Evolutionary conservation across 1,284 basidiomycete genomes (phyloP).

Genomic region (Acaromyces ingoldii): DNA sequence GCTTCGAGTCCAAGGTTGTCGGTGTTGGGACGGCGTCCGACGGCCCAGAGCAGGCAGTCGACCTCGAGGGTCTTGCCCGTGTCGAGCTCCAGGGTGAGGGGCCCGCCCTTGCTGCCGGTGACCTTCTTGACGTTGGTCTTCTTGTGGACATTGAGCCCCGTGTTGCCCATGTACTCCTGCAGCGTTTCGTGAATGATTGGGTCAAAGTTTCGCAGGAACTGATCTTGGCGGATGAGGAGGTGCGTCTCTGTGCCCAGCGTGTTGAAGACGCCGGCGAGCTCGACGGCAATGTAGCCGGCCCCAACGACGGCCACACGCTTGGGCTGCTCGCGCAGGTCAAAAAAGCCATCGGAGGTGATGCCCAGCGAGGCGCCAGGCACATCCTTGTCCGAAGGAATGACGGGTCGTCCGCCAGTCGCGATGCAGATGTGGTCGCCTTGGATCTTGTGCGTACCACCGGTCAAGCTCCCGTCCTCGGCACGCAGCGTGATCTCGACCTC

Average conservation of each 20-base stretch:
- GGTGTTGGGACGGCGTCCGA: conserved; percentile 80
- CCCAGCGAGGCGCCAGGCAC: conserved; percentile 87
- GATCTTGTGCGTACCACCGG: conserved; percentile 43
- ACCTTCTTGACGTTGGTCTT: conserved; percentile 70
- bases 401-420: conserved; percentile 80
- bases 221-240: conserved; percentile 80
- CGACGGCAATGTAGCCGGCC: conserved; percentile 95
- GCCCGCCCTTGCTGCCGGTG: conserved; percentile 56
- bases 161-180: conserved; percentile 90
- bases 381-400: conserved; percentile 69
- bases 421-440: conserved; percentile 54
- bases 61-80: conserved; percentile 73
- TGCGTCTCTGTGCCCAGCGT: conserved; percentile 68
- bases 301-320: conserved; percentile 89
- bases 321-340: conserved; percentile 82
- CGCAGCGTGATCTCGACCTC: conserved; percentile 43
- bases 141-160: conserved; percentile 81
- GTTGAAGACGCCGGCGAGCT: conserved; percentile 55
- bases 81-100: conserved; percentile 45
- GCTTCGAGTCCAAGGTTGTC: conserved; percentile 72
- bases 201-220: conserved; percentile 88
- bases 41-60: conserved; percentile 87
- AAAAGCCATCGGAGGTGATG: conserved; percentile 93
- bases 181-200: conserved; percentile 77
- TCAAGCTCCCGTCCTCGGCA: conserved; percentile 56